Percentiles rank a stretch among this genome's conserved stretches.
Evolutionary conservation across 345 rosid species (phyloP).

Genomic region (Hirschfeldia incana): DNA sequence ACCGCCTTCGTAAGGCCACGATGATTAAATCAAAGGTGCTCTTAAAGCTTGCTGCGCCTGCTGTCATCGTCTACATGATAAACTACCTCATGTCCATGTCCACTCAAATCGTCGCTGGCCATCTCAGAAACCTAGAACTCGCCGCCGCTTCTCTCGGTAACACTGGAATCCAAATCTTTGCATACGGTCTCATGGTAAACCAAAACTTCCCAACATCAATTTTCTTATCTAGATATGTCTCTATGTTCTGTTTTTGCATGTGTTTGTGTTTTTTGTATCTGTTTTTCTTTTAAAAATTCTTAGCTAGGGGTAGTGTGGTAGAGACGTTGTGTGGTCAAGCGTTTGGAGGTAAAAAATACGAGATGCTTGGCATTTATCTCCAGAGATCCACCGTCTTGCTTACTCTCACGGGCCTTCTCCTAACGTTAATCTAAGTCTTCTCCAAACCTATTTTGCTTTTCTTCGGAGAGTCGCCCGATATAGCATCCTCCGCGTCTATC

Average conservation of each 20-base stretch:
- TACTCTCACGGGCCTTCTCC: slow-evolving; percentile 45
- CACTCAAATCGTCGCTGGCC: slow-evolving; percentile 60
- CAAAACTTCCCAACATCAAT: neutral
- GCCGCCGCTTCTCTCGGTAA: slow-evolving; percentile 69
- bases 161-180: slow-evolving; percentile 58
- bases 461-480: slow-evolving; percentile 52
- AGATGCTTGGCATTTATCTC: slow-evolving; percentile 60
- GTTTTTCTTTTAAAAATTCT: neutral
- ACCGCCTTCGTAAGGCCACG: slow-evolving; percentile 28
- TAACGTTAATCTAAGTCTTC: slow-evolving; percentile 50
- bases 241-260: neutral
- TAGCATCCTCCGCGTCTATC: slow-evolving; percentile 58
- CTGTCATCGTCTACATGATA: slow-evolving; percentile 56
- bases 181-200: slow-evolving; percentile 41
- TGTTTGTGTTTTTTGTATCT: neutral
- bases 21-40: slow-evolving; percentile 44
- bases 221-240: neutral
- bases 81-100: slow-evolving; percentile 61
- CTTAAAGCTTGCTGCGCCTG: slow-evolving; percentile 53
- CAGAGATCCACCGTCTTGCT: slow-evolving; percentile 64
- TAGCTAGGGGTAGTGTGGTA: slow-evolving; percentile 70
- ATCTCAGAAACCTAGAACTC: slow-evolving; percentile 63
- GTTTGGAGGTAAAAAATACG: slow-evolving; percentile 53
- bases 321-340: slow-evolving; percentile 81
- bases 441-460: slow-evolving; percentile 48